These are phyloP conservation scores for Coemansia sp. DNA, from an alignment of 192 early-diverging fungal genomes.

Conservation along the genomic window DNA sequence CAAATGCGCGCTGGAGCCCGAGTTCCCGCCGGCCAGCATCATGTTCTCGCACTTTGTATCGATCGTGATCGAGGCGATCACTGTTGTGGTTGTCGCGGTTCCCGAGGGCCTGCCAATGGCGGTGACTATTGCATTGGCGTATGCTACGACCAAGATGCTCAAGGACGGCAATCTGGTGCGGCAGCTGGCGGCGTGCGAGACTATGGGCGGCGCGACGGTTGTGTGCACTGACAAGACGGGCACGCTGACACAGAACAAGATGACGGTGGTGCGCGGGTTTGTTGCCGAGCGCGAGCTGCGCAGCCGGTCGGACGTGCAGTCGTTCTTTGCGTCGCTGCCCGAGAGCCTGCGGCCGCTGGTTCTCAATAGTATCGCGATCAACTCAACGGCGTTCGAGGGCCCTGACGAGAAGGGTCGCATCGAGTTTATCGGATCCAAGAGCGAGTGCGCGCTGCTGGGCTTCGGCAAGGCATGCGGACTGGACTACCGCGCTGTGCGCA, in stretches of 20 bases:
- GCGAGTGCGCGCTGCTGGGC: conserved; percentile 74
- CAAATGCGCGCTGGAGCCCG: conserved; percentile 53
- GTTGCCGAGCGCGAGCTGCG: conserved; percentile 55
- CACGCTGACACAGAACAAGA: conserved; percentile 80
- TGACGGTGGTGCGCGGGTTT: conserved; percentile 72
- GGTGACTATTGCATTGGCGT: conserved; percentile 80
- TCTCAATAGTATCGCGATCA: conserved; percentile 65
- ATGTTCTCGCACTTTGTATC: conserved; percentile 63
- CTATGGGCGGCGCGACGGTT: conserved; percentile 79
- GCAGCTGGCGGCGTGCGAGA: conserved; percentile 77
- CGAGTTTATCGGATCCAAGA: conserved; percentile 76
- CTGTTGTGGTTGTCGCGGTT: conserved; percentile 79
- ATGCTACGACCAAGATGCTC: conserved; percentile 81
- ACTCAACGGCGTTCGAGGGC: conserved; percentile 76
- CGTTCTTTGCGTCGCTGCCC: conserved; percentile 56
- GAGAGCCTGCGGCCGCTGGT: conserved; percentile 46
- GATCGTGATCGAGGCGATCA: conserved; percentile 80
- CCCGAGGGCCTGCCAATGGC: conserved; percentile 89
- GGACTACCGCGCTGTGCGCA: conserved; percentile 61
- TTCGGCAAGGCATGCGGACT: conserved; percentile 65
- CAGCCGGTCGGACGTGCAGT: conserved; percentile 44
- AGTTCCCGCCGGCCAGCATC: conserved; percentile 59
- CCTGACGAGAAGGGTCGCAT: conserved; percentile 63
- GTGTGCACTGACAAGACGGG: conserved; percentile 90
- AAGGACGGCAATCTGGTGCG: conserved; percentile 80